Percentiles rank a stretch among this genome's conserved stretches.
phyloP scores from a whole-genome alignment of 2,329 filamentous ascomycete species.

The Spiromastix sp. region DNA sequence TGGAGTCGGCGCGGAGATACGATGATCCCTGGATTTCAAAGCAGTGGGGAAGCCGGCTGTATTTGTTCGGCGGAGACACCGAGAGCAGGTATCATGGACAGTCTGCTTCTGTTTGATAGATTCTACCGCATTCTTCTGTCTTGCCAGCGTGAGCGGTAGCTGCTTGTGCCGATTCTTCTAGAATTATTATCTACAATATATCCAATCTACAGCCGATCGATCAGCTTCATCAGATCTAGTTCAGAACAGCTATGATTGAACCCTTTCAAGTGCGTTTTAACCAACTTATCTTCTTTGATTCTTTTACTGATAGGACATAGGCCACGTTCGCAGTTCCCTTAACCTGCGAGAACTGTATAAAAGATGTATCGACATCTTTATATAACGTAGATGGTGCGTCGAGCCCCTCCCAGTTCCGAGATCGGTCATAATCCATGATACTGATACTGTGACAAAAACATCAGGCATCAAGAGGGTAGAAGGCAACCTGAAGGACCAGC shows the following conservation, averaged over 20 bases:
- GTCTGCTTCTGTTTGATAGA: neutral
- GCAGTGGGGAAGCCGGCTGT: neutral
- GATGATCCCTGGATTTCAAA: conserved; percentile 7
- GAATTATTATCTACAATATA: no score
- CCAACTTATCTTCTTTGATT: no score
- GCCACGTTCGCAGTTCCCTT: conserved; percentile 92
- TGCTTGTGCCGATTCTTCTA: neutral
- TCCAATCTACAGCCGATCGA: no score
- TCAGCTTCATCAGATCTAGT: no score
- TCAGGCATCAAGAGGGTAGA: conserved; percentile 72
- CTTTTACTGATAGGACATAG: conserved; percentile 34
- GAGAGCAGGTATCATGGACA: neutral
- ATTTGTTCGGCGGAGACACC: neutral
- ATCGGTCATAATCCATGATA: no score
- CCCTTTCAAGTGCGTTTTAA: conserved; percentile 33
- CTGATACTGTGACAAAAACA: conserved; percentile 3
- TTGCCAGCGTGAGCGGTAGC: neutral
- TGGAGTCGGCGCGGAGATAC: no score
- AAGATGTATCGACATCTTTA: conserved; percentile 71
- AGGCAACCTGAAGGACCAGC: conserved; percentile 69
- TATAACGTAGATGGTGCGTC: conserved; percentile 56
- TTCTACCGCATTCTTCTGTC: neutral
- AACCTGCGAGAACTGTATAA: conserved; percentile 80
- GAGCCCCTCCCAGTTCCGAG: no score
- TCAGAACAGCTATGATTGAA: conserved; percentile 36